A percentile compares a stretch with the other conserved stretches of the same genome.
Conservation (phyloP, 1,139 yeast species). For the Blastobotrys malaysiensis region DNA sequence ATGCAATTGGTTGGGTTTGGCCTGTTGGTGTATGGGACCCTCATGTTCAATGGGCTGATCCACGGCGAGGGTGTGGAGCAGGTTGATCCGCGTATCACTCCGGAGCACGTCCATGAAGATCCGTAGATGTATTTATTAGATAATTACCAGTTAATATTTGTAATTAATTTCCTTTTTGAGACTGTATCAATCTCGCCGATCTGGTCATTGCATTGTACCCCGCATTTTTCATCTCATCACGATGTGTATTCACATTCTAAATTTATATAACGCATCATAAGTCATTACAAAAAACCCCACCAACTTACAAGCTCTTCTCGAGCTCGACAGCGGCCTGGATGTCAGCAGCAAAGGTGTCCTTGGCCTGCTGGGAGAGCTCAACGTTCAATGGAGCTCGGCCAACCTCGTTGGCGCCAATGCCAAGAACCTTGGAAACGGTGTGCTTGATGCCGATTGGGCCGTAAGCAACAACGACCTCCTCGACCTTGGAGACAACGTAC, state of each 20-base stretch:
- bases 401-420: slow-evolving; percentile 32
- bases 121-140: background rate
- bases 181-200: background rate
- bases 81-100: background rate
- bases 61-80: slow-evolving; percentile 5
- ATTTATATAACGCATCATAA: background rate
- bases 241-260: background rate
- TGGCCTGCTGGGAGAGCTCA: slow-evolving; percentile 18
- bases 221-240: background rate
- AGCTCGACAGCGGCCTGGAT: slow-evolving; percentile 19
- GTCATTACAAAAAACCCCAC: slow-evolving; percentile 1
- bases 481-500: slow-evolving; percentile 39
- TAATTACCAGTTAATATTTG: too few relatives aligned
- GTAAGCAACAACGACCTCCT: slow-evolving; percentile 38
- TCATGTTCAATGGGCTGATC: slow-evolving; percentile 67
- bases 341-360: slow-evolving; percentile 15
- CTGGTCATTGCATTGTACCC: background rate
- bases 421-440: slow-evolving; percentile 35
- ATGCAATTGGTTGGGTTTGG: slow-evolving; percentile 63
- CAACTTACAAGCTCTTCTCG: slow-evolving; percentile 23
- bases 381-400: slow-evolving; percentile 25
- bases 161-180: too few relatives aligned
- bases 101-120: background rate
- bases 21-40: slow-evolving; percentile 64
- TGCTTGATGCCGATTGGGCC: slow-evolving; percentile 46